These are phyloP conservation scores for Torulaspora microellipsoides DNA, from an alignment of 805 yeast species.

Conservation along the genomic window DNA sequence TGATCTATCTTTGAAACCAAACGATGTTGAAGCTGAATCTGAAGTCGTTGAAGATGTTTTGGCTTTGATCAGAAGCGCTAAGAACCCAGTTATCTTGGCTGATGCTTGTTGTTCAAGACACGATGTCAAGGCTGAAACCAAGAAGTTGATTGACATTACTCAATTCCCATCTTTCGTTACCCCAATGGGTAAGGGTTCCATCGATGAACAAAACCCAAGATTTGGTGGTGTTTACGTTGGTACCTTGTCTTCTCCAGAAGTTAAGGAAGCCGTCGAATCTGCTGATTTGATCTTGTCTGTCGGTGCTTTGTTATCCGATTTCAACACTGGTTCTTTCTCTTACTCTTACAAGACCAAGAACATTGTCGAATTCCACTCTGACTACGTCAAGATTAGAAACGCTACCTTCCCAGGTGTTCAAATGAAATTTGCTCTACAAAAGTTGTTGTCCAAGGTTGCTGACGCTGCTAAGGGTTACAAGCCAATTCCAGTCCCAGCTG, in stretches of 20 bases:
- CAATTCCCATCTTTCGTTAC: constrained; percentile 81
- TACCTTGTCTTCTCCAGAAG: constrained; percentile 67
- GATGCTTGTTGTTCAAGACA: constrained; percentile 89
- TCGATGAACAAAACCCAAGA: constrained; percentile 66
- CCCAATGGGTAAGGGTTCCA: constrained; percentile 84
- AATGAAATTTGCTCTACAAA: constrained; percentile 54
- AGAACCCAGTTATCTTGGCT: constrained; percentile 69
- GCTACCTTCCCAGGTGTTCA: constrained; percentile 71
- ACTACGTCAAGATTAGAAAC: constrained; percentile 62
- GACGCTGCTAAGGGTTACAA: constrained; percentile 40
- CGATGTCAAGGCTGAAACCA: constrained; percentile 59
- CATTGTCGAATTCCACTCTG: constrained; percentile 75
- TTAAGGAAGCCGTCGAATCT: constrained; percentile 64
- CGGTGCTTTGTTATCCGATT: constrained; percentile 82
- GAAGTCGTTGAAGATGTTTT: constrained; percentile 56
- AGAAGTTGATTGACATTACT: constrained; percentile 56
- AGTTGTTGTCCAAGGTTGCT: constrained; percentile 38
- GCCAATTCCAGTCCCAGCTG: constrained; percentile 53
- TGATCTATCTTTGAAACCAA: constrained; percentile 52
- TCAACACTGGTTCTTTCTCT: constrained; percentile 85
- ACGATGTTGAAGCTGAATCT: constrained; percentile 56
- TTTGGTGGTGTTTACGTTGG: constrained; percentile 88
- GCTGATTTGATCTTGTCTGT: constrained; percentile 73
- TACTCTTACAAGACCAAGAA: constrained; percentile 70
- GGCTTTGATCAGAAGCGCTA: constrained; percentile 50